These are phyloP conservation scores for Lactuca saligna DNA, from an alignment of 129 eudicot species.

Conservation along the genomic window DNA sequence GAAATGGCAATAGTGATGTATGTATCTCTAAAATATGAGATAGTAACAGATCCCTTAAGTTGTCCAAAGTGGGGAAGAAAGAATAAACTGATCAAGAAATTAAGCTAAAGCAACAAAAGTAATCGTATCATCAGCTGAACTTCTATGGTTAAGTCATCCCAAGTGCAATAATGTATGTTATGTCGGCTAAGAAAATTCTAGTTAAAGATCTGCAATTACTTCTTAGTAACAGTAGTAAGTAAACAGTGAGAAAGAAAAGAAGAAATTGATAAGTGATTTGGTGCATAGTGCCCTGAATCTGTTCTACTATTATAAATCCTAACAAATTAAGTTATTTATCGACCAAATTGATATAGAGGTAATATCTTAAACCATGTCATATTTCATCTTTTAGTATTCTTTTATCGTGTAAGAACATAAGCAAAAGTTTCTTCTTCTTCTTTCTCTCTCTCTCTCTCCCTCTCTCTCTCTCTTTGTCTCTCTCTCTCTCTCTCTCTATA, in stretches of 20 bases:
- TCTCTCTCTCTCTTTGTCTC: no score
- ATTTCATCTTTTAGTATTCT: background rate
- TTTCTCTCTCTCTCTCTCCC: no score
- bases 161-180: slow-evolving; percentile 22
- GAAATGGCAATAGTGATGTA: slow-evolving; percentile 4
- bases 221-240: background rate
- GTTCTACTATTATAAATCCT: background rate
- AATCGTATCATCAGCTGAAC: slow-evolving; percentile 23
- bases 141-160: slow-evolving; percentile 27
- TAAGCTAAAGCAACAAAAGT: slow-evolving; percentile 22
- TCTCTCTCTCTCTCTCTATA: no score
- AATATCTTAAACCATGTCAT: slow-evolving; percentile 34
- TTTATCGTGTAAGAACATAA: background rate
- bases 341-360: slow-evolving; percentile 32
- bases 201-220: slow-evolving; percentile 24
- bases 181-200: slow-evolving; percentile 7
- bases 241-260: background rate
- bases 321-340: slow-evolving; percentile 25
- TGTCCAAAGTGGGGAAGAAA: slow-evolving; percentile 15
- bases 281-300: slow-evolving; percentile 15
- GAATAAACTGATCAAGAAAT: slow-evolving; percentile 14
- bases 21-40: slow-evolving; percentile 11
- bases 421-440: background rate
- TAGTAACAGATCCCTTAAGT: slow-evolving; percentile 14
- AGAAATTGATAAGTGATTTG: slow-evolving; percentile 16